Percentiles rank a stretch among this genome's conserved stretches.
Conservation (phyloP, 2,329 filamentous ascomycete genomes). For the Fusarium avenaceum region DNA sequence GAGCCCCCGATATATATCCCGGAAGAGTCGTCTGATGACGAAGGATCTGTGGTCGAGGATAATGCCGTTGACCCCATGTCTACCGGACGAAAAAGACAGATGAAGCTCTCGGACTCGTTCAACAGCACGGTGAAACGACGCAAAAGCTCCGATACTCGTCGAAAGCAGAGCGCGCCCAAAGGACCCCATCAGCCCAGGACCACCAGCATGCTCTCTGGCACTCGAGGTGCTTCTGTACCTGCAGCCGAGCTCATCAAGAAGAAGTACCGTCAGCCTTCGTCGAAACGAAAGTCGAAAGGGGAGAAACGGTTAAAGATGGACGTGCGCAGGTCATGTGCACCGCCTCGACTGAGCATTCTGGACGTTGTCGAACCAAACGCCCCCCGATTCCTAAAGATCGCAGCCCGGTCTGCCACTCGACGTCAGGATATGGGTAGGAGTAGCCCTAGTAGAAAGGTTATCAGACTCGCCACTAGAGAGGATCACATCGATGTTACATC, state of each 20-base stretch:
- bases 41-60: slow-evolving; percentile 62
- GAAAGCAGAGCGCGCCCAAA: slow-evolving; percentile 41
- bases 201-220: slow-evolving; percentile 48
- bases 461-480: slow-evolving; percentile 70
- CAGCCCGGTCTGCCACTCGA: slow-evolving; percentile 68
- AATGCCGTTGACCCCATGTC: slow-evolving; percentile 67
- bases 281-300: slow-evolving; percentile 7
- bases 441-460: slow-evolving; percentile 68
- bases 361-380: slow-evolving; percentile 68
- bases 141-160: slow-evolving; percentile 34
- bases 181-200: slow-evolving; percentile 52
- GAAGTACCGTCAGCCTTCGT: slow-evolving; percentile 34
- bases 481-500: slow-evolving; percentile 71
- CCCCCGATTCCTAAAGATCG: slow-evolving; percentile 71
- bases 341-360: slow-evolving; percentile 71
- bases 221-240: slow-evolving; percentile 14
- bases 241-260: slow-evolving; percentile 30
- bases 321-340: slow-evolving; percentile 26
- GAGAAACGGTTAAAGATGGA: slow-evolving; percentile 20
- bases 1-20: slow-evolving; percentile 2
- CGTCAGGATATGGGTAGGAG: slow-evolving; percentile 65
- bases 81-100: slow-evolving; percentile 58
- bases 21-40: slow-evolving; percentile 48
- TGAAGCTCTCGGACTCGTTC: slow-evolving; percentile 49
- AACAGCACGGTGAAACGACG: slow-evolving; percentile 46